Evolutionary conservation across 352 stramenopile genomes (phyloP).

Genomic region (Globisporangium polare): DNA sequence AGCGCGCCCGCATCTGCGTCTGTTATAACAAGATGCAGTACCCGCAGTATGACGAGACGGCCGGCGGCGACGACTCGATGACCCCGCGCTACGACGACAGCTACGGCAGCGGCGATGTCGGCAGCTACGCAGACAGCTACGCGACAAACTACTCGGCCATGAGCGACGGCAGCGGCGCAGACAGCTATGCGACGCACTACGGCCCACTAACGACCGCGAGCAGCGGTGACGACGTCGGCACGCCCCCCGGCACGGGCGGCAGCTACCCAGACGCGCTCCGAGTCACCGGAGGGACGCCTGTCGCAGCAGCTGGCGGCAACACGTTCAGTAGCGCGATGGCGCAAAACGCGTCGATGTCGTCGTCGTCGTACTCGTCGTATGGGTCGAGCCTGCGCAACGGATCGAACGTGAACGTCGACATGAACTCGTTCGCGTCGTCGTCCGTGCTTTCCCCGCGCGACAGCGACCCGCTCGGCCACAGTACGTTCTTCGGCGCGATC

Average conservation of each 20-base stretch:
- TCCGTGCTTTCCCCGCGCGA: constrained; percentile 16
- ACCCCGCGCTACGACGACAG: constrained; percentile 15
- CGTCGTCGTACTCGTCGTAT: constrained; percentile 7
- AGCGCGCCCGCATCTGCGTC: neutral
- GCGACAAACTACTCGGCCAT: constrained; percentile 12
- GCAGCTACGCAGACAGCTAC: constrained; percentile 13
- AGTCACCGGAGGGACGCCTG: neutral
- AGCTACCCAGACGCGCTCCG: neutral
- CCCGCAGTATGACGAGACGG: neutral
- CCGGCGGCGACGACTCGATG: constrained; percentile 1
- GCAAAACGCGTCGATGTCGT: constrained; percentile 2
- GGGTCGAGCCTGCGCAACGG: neutral
- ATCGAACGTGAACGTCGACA: constrained; percentile 10
- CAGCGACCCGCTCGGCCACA: constrained; percentile 5
- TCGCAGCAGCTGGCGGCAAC: neutral
- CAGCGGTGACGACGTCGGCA: constrained; percentile 11
- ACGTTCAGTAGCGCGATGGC: constrained; percentile 13
- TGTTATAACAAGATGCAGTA: neutral
- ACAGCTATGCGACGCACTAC: constrained; percentile 18
- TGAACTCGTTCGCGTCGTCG: constrained; percentile 16
- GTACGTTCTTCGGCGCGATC: constrained; percentile 9
- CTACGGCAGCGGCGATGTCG: constrained; percentile 6
- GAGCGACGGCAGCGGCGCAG: constrained; percentile 7
- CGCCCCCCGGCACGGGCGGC: constrained; percentile 9
- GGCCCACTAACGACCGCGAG: constrained; percentile 6